Evolutionary conservation across 163 green algal genomes (phyloP).

Genomic region (Scenedesmus sp.): DNA sequence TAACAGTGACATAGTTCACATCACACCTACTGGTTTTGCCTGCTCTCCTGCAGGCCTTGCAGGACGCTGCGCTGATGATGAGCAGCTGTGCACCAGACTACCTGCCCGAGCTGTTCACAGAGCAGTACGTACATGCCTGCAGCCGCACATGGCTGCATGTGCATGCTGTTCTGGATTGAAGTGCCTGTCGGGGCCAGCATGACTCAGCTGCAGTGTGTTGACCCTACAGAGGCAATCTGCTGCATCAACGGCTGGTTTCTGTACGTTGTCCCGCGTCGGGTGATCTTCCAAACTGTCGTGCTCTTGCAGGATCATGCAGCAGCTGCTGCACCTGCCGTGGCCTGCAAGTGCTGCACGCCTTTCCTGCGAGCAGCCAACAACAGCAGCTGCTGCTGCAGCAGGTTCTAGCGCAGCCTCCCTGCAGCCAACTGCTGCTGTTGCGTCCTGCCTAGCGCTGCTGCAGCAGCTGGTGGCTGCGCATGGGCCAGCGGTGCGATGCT

Average conservation of each 20-base stretch:
- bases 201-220: too few relatives aligned
- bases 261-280: not conserved
- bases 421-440: not conserved
- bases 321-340: slow-evolving; percentile 23
- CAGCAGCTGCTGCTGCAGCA: not conserved
- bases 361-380: not conserved
- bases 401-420: not conserved
- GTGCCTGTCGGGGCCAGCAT: not conserved
- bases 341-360: not conserved
- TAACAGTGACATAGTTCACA: too few relatives aligned
- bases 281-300: not conserved
- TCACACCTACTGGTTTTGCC: too few relatives aligned
- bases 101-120: slow-evolving; percentile 34
- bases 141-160: not conserved
- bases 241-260: too few relatives aligned
- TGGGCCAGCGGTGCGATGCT: slow-evolving; percentile 8
- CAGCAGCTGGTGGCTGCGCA: not conserved
- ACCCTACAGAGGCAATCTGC: too few relatives aligned
- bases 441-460: not conserved
- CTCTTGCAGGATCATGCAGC: slow-evolving; percentile 34
- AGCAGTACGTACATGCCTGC: not conserved
- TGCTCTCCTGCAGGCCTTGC: slow-evolving; percentile 2
- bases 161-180: not conserved
- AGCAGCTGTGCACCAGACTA: slow-evolving; percentile 20
- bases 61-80: slow-evolving; percentile 1